Evolutionary conservation across 352 stramenopile species (phyloP), one percentile per base, ranked within the genome.

Genomic region (Peronosclerospora sorghi): DNA sequence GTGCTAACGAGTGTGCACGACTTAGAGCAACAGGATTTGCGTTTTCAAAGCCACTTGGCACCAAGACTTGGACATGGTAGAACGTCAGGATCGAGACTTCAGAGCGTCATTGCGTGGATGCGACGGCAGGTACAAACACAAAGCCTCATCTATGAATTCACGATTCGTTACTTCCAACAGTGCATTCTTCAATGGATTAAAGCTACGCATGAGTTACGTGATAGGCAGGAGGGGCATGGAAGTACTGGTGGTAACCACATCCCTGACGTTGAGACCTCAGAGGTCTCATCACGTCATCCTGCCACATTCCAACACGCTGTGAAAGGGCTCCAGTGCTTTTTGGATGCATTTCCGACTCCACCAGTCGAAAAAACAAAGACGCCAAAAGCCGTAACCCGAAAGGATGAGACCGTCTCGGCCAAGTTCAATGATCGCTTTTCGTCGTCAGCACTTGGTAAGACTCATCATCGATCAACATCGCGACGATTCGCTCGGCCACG

Each of bases 291-390:
- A 18, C 48, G 36, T 10, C 47, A 35, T 62, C 49, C 53, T 0
- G 55, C 57, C 19, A 72, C 69, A 2, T 74, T 80, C 30, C 73
- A 87, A 46, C 87, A 90, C 40, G 77, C 87, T 49, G 70, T 90
- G 32, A 86, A 85, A 41, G 77, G 77, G 21, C 57, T 90, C 24
- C 72, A 75, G 6, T 83, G 73, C 48, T 87, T 90, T 39, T 28
- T 90, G 32, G 51, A 70, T 20, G 58, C 66, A 21, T 89, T 81
- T 36, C 77, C 74, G 2, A 55, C 64, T 17, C 50, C 51, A 20
- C 56, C 56, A 34, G 53, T 54, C 23, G 51, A 51, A n/a, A n/a
- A n/a, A 18, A 8, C n/a, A 19, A 45, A 41, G 26, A 49, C 19
- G 6, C 0, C n/a, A 17, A 48, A 18, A 21, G 10, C 32, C 10